Conservation (phyloP, 495 filamentous ascomycete species). For the Aspergillus cristatus region DNA sequence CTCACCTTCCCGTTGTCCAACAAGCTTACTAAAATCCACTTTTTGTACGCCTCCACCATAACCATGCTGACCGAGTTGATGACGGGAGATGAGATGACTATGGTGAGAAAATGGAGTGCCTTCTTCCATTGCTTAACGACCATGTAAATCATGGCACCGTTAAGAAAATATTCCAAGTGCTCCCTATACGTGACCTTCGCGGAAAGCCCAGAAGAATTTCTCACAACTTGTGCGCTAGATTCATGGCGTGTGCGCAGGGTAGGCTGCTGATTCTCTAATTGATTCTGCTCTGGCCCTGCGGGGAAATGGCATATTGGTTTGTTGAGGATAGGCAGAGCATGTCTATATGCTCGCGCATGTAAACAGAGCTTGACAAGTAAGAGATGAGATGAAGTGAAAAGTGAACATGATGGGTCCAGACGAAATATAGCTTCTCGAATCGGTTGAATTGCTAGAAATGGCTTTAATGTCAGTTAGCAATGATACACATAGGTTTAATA, state of each 20-base stretch:
- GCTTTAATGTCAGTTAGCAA: slow-evolving; percentile 29
- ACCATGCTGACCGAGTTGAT: slow-evolving; percentile 54
- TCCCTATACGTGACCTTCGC: slow-evolving; percentile 44
- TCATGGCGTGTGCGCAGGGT: slow-evolving; percentile 22
- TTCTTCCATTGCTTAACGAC: slow-evolving; percentile 59
- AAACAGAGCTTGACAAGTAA: slow-evolving; percentile 53
- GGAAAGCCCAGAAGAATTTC: slow-evolving; percentile 47
- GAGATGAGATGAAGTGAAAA: slow-evolving; percentile 61
- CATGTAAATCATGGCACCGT: slow-evolving; percentile 72
- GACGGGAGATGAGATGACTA: slow-evolving; percentile 56
- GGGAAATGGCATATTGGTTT: slow-evolving; percentile 61
- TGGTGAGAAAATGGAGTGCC: slow-evolving; percentile 61
- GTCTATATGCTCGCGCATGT: slow-evolving; percentile 40
- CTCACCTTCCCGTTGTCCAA: slow-evolving; percentile 60
- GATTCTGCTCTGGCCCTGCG: slow-evolving; percentile 20
- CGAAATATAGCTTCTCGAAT: slow-evolving; percentile 59
- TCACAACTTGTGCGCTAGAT: slow-evolving; percentile 42
- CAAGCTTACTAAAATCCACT: slow-evolving; percentile 76
- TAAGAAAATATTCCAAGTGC: slow-evolving; percentile 69
- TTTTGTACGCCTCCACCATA: slow-evolving; percentile 87
- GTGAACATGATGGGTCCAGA: slow-evolving; percentile 60
- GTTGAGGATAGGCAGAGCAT: slow-evolving; percentile 57
- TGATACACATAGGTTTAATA: background rate
- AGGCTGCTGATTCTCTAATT: slow-evolving; percentile 10
- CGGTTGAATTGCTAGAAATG: slow-evolving; percentile 48